These are phyloP conservation scores for Chaetomium cochliodes DNA, from an alignment of 495 filamentous ascomycete species.

Conservation along the genomic window DNA sequence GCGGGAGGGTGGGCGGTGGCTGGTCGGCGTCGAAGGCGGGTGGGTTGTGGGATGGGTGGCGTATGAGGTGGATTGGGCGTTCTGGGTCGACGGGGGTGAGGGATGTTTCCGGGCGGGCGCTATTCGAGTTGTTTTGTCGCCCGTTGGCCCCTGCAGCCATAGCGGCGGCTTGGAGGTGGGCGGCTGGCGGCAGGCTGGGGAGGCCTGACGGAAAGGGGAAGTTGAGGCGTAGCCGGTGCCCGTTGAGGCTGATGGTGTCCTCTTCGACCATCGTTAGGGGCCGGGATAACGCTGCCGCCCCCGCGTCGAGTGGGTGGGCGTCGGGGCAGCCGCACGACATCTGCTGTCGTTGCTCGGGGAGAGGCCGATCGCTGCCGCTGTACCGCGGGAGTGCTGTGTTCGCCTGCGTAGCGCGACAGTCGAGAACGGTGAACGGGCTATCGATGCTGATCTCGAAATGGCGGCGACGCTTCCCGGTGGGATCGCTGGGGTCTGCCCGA, in stretches of 20 bases:
- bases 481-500: slow-evolving; percentile 76
- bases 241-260: slow-evolving; percentile 19
- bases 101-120: slow-evolving; percentile 10
- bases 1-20: slow-evolving; percentile 61
- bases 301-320: slow-evolving; percentile 51
- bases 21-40: slow-evolving; percentile 86
- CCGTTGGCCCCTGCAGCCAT: slow-evolving; percentile 16
- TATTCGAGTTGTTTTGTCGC: slow-evolving; percentile 5
- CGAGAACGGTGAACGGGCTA: slow-evolving; percentile 93
- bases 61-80: slow-evolving; percentile 84
- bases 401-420: slow-evolving; percentile 86
- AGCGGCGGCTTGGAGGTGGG: slow-evolving; percentile 29
- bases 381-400: slow-evolving; percentile 91
- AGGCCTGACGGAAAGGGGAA: slow-evolving; percentile 11
- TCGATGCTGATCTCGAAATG: slow-evolving; percentile 99
- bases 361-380: slow-evolving; percentile 57
- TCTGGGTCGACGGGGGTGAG: slow-evolving; percentile 27
- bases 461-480: slow-evolving; percentile 70
- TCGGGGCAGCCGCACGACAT: slow-evolving; percentile 78
- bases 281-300: slow-evolving; percentile 33
- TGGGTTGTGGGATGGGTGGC: slow-evolving; percentile 85
- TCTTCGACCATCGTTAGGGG: slow-evolving; percentile 33
- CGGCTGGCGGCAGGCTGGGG: slow-evolving; percentile 33
- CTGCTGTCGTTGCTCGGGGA: slow-evolving; percentile 44
- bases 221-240: slow-evolving; percentile 28